These are phyloP conservation scores for Pulveroboletus sp. DNA, from an alignment of 1,284 basidiomycete genomes.

Conservation along the genomic window DNA sequence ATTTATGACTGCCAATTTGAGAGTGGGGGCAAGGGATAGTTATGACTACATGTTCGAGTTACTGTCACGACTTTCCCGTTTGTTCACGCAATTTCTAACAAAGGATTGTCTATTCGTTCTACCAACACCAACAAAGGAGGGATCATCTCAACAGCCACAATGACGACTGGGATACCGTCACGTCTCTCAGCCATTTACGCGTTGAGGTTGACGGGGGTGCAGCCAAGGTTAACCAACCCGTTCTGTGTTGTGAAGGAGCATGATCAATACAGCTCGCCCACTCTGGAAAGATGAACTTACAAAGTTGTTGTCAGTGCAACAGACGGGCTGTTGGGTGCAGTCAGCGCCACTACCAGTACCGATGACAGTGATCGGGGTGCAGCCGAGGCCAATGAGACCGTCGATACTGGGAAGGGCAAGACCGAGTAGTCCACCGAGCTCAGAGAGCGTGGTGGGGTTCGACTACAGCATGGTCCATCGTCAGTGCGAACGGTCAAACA, in stretches of 20 bases:
- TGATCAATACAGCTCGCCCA: not conserved
- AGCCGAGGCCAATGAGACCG: conserved; percentile 8
- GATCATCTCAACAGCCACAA: no score
- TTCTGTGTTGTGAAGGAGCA: not conserved
- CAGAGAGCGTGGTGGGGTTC: not conserved
- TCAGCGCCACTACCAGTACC: not conserved
- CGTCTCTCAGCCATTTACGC: no score
- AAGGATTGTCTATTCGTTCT: no score
- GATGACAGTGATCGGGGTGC: not conserved
- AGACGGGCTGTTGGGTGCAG: conserved; percentile 19
- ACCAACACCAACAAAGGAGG: no score
- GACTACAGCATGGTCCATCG: not conserved
- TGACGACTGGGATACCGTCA: no score
- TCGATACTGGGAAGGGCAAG: not conserved
- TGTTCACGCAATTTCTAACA: no score
- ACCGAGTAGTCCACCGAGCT: not conserved
- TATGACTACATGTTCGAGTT: no score
- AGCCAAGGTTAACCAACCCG: not conserved
- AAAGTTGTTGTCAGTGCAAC: conserved; percentile 8
- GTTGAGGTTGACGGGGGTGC: no score
- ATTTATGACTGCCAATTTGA: no score
- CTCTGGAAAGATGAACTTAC: not conserved
- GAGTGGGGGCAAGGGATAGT: no score
- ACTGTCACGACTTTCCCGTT: no score
- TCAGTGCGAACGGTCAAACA: not conserved